Evolutionary conservation across 2,329 filamentous ascomycete genomes (phyloP).

Genomic region (Pseudocercospora musae): DNA sequence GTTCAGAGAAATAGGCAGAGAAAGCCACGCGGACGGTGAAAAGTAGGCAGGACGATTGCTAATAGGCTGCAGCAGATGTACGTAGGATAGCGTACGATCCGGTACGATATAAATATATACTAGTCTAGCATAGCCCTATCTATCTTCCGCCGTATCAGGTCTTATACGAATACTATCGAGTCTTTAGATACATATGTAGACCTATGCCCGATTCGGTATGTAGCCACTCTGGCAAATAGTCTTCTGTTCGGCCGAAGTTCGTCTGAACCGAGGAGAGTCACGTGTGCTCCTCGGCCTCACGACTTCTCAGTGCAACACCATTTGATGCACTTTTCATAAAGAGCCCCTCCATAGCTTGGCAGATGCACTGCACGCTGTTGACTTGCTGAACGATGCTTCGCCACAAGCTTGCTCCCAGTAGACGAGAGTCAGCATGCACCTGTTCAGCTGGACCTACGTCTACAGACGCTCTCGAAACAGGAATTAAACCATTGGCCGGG

Average conservation of each 20-base stretch:
- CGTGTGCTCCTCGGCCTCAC: neutral
- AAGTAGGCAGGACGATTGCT: slow-evolving; percentile 15
- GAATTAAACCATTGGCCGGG: no score
- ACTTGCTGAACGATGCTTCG: neutral
- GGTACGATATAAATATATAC: no score
- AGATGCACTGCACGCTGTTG: neutral
- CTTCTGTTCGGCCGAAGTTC: slow-evolving; percentile 5
- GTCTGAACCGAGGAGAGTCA: neutral
- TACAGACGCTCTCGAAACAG: no score
- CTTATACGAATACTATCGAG: no score
- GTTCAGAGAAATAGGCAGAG: slow-evolving; percentile 12
- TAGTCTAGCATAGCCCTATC: no score
- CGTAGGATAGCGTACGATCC: slow-evolving; percentile 12
- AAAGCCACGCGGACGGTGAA: slow-evolving; percentile 13
- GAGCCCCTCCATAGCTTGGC: neutral
- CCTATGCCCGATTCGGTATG: slow-evolving; percentile 11
- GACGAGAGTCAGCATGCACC: neutral
- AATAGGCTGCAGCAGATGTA: slow-evolving; percentile 20
- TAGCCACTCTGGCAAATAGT: slow-evolving; percentile 11
- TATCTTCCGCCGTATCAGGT: no score
- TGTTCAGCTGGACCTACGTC: no score
- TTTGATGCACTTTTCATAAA: neutral
- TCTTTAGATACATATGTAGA: no score
- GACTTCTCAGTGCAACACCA: no score
- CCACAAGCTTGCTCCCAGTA: neutral